Percentiles rank a stretch among this genome's conserved stretches.
Evolutionary conservation across 768 basidiomycete species (phyloP).

Genomic region (Podaxis sp.): DNA sequence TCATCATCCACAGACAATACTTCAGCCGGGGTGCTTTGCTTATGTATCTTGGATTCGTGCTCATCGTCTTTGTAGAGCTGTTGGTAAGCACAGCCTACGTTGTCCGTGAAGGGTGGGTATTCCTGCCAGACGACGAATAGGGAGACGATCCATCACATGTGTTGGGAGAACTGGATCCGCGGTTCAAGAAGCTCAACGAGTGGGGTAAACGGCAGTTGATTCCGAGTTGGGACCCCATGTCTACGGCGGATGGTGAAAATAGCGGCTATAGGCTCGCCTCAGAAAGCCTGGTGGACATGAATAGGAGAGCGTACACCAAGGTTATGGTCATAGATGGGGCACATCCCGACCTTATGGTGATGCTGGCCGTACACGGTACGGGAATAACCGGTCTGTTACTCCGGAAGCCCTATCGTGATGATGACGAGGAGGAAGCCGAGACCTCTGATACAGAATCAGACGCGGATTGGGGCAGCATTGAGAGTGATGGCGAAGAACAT

Average conservation of each 20-base stretch:
- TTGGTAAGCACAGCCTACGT: conserved; percentile 1
- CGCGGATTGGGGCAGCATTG: no score
- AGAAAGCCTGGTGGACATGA: neutral
- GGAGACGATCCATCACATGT: neutral
- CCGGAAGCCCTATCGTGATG: neutral
- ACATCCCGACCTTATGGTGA: neutral
- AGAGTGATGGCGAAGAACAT: no score
- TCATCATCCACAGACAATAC: neutral
- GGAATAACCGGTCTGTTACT: neutral
- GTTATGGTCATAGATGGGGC: neutral
- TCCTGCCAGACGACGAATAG: neutral
- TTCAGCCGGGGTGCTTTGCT: neutral
- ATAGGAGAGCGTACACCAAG: neutral
- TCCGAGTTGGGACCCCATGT: neutral
- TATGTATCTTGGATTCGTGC: neutral
- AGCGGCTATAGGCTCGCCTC: neutral
- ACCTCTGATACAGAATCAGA: no score
- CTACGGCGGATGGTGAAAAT: neutral
- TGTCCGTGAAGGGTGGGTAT: neutral
- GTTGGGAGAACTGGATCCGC: neutral
- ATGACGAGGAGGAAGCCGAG: neutral
- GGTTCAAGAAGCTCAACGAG: neutral
- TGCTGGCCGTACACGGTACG: neutral
- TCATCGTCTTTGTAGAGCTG: neutral
- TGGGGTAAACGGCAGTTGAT: neutral